Conservation (phyloP, 1,139 yeast genomes). For the Pneumocystis canis region DNA sequence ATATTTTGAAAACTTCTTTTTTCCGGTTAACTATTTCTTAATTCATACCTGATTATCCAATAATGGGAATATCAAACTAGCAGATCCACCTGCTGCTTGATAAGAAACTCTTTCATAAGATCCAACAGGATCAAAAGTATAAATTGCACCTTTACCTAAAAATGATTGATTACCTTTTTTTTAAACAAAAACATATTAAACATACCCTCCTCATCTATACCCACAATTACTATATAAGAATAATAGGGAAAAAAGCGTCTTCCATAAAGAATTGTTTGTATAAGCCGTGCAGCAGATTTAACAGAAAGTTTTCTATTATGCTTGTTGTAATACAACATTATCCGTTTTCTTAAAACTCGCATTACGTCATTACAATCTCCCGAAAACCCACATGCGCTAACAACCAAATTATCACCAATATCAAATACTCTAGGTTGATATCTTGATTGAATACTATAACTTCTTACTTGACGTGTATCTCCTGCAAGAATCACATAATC, state of each 20-base stretch:
- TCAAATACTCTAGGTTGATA: constrained; percentile 81
- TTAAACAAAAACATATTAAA: not conserved
- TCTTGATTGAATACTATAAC: constrained; percentile 85
- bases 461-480: constrained; percentile 91
- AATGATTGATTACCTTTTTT: constrained; percentile 19
- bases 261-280: constrained; percentile 80
- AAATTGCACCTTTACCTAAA: constrained; percentile 76
- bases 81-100: constrained; percentile 96
- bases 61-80: constrained; percentile 90
- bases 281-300: constrained; percentile 71
- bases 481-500: constrained; percentile 96
- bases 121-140: constrained; percentile 95
- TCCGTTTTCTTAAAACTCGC: constrained; percentile 31
- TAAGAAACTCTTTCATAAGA: constrained; percentile 95
- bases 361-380: constrained; percentile 82
- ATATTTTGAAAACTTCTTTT: too few relatives aligned
- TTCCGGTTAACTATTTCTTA: constrained; percentile 32
- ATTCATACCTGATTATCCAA: constrained; percentile 73
- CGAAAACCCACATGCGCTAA: constrained; percentile 91
- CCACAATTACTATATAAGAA: constrained; percentile 87
- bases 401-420: constrained; percentile 74
- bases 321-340: constrained; percentile 81
- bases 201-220: constrained; percentile 54
- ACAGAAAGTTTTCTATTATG: constrained; percentile 60
- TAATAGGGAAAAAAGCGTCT: constrained; percentile 95